Conservation (phyloP, 768 basidiomycete species). For the Russula griseocarnosa region DNA sequence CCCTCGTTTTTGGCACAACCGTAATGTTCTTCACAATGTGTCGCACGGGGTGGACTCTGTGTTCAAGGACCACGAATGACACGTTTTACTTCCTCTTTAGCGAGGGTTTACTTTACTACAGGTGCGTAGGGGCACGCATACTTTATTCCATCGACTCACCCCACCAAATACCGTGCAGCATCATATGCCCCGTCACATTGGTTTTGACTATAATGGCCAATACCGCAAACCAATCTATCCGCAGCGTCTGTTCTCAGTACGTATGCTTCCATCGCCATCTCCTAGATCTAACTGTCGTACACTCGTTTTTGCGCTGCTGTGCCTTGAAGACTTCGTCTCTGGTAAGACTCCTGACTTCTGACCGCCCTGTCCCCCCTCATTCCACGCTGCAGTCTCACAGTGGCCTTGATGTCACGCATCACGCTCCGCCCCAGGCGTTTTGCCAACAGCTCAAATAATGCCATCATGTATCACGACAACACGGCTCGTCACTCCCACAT, state of each 20-base stretch:
- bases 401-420: constrained; percentile 67
- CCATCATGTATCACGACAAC: neutral
- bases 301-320: too few species aligned
- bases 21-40: constrained; percentile 37
- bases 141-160: neutral
- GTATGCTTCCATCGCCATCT: neutral
- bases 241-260: constrained; percentile 40
- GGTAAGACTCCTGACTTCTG: neutral
- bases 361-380: neutral
- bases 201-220: constrained; percentile 40
- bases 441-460: constrained; percentile 33
- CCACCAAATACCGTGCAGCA: constrained; percentile 28
- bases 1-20: constrained; percentile 40
- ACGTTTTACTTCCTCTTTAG: constrained; percentile 16
- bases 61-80: neutral
- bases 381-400: constrained; percentile 33
- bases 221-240: constrained; percentile 32
- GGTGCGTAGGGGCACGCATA: constrained; percentile 4
- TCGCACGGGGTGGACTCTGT: constrained; percentile 29
- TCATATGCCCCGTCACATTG: constrained; percentile 40
- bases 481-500: neutral
- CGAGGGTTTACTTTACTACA: constrained; percentile 21
- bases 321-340: constrained; percentile 17
- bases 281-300: neutral
- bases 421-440: constrained; percentile 46